Percentiles rank a stretch among this genome's conserved stretches.
phyloP scores from a whole-genome alignment of 2,329 filamentous ascomycete genomes.

The Ciborinia camelliae region DNA sequence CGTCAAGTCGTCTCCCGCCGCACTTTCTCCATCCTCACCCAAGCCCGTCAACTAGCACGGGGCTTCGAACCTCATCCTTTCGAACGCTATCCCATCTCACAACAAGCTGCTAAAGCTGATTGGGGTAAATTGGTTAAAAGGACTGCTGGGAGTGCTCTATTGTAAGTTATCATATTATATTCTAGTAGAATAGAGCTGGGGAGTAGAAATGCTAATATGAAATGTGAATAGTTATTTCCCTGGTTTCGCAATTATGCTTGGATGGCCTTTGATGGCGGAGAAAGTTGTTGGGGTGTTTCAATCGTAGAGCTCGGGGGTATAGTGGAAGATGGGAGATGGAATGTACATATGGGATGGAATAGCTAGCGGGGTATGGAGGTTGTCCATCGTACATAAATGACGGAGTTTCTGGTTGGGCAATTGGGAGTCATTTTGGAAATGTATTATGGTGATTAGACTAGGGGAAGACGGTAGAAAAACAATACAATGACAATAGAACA shows the following conservation, averaged over 20 bases:
- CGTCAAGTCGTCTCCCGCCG: slow-evolving; percentile 13
- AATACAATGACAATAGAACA: not conserved
- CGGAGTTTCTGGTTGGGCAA: not conserved
- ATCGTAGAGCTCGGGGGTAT: not conserved
- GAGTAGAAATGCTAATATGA: not conserved
- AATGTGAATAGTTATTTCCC: slow-evolving; percentile 15
- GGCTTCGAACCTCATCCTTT: slow-evolving; percentile 17
- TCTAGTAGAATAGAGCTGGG: too few relatives aligned
- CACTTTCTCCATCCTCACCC: slow-evolving; percentile 13
- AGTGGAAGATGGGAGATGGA: too few relatives aligned
- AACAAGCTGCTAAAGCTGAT: slow-evolving; percentile 12
- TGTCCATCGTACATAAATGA: not conserved
- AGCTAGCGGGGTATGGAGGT: not conserved
- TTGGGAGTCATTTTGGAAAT: not conserved
- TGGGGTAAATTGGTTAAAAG: not conserved
- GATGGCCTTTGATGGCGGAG: slow-evolving; percentile 20
- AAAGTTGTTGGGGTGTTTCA: not conserved
- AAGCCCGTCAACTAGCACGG: slow-evolving; percentile 6
- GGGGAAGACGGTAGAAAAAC: not conserved
- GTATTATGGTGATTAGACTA: not conserved
- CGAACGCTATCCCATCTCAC: slow-evolving; percentile 9
- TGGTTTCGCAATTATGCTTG: slow-evolving; percentile 14
- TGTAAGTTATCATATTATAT: not conserved
- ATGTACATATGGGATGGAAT: not conserved
- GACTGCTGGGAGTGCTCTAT: slow-evolving; percentile 3